phyloP scores from a whole-genome alignment of 176 grass and related monocot genomes.

The Stipa capillata region DNA sequence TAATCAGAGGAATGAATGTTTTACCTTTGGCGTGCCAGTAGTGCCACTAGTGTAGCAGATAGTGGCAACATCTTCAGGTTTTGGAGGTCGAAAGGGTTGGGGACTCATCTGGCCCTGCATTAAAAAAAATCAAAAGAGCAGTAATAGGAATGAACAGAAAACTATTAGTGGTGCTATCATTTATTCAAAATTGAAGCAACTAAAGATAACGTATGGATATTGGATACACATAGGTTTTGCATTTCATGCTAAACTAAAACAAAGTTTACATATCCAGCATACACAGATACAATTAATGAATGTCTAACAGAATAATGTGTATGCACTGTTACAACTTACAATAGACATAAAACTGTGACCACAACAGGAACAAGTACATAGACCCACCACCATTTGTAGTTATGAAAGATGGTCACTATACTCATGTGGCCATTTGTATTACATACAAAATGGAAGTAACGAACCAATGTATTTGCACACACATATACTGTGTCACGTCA shows the following conservation, averaged over 20 bases:
- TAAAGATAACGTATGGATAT: neutral
- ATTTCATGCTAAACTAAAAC: neutral
- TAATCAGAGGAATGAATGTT: conserved; percentile 9
- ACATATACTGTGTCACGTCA: neutral
- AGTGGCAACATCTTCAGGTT: conserved; percentile 81
- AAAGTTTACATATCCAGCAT: neutral
- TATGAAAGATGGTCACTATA: neutral
- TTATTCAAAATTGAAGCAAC: neutral
- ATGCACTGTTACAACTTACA: neutral
- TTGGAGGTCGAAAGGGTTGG: conserved; percentile 62
- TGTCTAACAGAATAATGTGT: neutral
- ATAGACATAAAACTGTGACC: neutral
- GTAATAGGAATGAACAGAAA: conserved; percentile 8
- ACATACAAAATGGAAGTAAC: neutral
- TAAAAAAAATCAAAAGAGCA: neutral
- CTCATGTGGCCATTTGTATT: neutral
- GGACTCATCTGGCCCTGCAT: conserved; percentile 50
- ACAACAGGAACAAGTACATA: neutral
- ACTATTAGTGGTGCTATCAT: neutral
- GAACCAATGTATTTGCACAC: neutral
- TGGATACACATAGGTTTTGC: neutral
- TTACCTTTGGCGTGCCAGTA: conserved; percentile 84
- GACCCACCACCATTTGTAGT: neutral
- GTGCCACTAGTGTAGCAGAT: conserved; percentile 97
- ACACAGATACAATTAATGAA: neutral